phyloP scores from a whole-genome alignment of 352 stramenopile species.

The Globisporangium camurandrum region DNA sequence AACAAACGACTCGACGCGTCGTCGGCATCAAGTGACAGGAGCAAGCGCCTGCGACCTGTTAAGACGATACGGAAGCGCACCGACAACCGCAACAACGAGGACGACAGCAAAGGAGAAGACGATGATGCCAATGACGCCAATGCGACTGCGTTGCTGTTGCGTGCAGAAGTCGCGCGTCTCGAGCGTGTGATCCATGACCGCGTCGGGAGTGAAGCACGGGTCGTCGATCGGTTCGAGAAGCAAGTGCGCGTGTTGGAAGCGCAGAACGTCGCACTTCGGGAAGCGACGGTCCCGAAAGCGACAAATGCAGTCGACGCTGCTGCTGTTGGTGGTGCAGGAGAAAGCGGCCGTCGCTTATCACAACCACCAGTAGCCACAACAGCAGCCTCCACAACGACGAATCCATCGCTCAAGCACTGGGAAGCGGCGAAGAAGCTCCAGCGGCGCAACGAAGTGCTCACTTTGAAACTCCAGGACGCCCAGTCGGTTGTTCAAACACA shows the following conservation, averaged over 20 bases:
- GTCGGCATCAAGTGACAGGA: no score
- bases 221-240: conserved; percentile 51
- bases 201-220: conserved; percentile 31
- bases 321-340: no score
- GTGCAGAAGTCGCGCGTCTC: conserved; percentile 43
- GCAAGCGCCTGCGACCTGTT: no score
- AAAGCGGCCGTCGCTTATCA: no score
- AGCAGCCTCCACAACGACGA: neutral
- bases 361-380: neutral
- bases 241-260: conserved; percentile 67
- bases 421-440: conserved; percentile 69
- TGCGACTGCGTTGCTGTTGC: conserved; percentile 13
- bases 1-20: no score
- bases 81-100: no score
- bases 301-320: conserved; percentile 5
- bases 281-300: no score
- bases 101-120: conserved; percentile 19
- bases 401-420: conserved; percentile 26
- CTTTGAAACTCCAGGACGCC: conserved; percentile 62
- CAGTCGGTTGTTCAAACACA: conserved; percentile 37
- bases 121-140: neutral
- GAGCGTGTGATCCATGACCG: conserved; percentile 53
- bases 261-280: conserved; percentile 75
- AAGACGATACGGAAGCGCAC: no score
- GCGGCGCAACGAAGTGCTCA: conserved; percentile 55